A percentile compares a stretch with the other conserved stretches of the same genome.
phyloP scores from a whole-genome alignment of 2,329 filamentous ascomycete genomes.

The Trichoderma cornu-damae region DNA sequence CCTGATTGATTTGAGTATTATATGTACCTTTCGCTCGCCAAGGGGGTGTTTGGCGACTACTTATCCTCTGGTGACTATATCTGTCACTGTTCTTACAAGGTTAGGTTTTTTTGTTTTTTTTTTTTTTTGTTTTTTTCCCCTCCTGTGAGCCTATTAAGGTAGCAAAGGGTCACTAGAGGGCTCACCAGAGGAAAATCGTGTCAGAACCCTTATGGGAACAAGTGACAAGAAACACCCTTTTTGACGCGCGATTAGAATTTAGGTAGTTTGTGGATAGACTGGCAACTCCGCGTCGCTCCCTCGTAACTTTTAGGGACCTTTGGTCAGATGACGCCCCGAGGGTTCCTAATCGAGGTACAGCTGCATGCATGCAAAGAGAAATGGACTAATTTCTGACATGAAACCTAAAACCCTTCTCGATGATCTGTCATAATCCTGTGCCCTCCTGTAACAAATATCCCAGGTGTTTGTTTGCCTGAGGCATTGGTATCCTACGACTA shows the following conservation, averaged over 20 bases:
- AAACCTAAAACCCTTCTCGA: neutral
- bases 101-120: no score
- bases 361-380: neutral
- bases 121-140: no score
- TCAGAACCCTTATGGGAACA: no score
- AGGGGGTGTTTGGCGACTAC: no score
- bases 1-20: neutral
- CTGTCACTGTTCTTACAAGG: no score
- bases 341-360: neutral
- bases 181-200: no score
- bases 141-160: no score
- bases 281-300: neutral
- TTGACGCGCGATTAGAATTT: no score
- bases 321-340: slow-evolving; percentile 12
- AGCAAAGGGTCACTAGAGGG: no score
- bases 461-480: neutral
- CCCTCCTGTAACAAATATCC: neutral
- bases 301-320: neutral
- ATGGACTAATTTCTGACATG: slow-evolving; percentile 7
- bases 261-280: neutral
- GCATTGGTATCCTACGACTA: neutral
- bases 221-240: no score
- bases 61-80: no score
- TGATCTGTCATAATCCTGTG: neutral
- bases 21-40: no score